Base-by-base conservation (phyloP, 2,329 filamentous ascomycete genomes). In the Sclerotinia minor region DNA sequence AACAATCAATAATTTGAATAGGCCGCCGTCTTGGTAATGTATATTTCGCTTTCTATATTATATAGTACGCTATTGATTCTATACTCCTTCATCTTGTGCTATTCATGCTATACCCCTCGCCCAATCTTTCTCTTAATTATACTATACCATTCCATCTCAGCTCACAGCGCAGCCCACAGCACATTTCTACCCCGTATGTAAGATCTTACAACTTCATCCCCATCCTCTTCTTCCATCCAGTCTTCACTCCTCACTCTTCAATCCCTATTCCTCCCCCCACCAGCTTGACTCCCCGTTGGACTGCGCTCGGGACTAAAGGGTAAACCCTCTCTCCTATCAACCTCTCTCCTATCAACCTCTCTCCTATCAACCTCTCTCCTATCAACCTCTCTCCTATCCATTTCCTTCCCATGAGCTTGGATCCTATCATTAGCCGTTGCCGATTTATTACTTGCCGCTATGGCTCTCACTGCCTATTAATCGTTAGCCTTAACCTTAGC, bases 361-460 rank as follows among this genome's bases (percentile, higher is more conserved):
- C 35, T 54, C 52, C 19, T 54, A 1, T 54, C 52, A n/a, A 54
- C 13, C 2, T 21, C 29, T 8, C 24, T 54, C 3, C 26, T 32
- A 32, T 54, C 52, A 35, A 11, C 29, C 35, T 54, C 52, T 9
- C 24, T 54, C 3, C 29, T 32, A 35, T 54, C 52, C n/a, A 11
- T 35, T 54, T 54, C 52, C 2, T 54, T 54, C 1, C 19, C 29
- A 55, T 55, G 53, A 35, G 53, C 53, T 55, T 55, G 53, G 2
- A 55, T 55, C 3, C 19, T 55, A 6, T 55, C 53, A 21, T 55
- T 50, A 19, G 59, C n/a, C 2, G 64, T n/a, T 1, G 63, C n/a
- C 6, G 41, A 24, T 24, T 54, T 63, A 4, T 63, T 63, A 32
- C 50, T 67, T 15, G 65, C 65, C 19, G 65, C 55, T 32, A 67